A percentile compares a stretch with the other conserved stretches of the same genome.
phyloP scores from a whole-genome alignment of 169 alveolate species.

The Toxoplasma gondii region DNA sequence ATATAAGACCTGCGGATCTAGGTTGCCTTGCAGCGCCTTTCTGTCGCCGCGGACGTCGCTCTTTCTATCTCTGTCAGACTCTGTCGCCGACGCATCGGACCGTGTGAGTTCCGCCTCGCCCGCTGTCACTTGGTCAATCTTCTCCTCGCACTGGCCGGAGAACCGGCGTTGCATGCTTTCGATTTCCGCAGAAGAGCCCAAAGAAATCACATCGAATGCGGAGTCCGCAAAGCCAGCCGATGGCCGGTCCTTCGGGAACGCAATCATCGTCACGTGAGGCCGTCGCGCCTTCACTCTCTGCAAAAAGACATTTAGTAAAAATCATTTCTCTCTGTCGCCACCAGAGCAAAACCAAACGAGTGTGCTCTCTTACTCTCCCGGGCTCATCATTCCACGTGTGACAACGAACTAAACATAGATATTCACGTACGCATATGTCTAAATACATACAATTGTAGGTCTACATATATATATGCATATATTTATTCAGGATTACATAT shows the following conservation, averaged over 20 bases:
- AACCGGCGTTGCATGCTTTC: slow-evolving; percentile 24
- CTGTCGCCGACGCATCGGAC: neutral
- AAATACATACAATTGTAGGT: neutral
- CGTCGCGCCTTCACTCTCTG: slow-evolving; percentile 61
- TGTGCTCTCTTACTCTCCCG: neutral
- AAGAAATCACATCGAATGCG: slow-evolving; percentile 58
- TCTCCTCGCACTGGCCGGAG: neutral
- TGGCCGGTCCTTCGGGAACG: slow-evolving; percentile 69
- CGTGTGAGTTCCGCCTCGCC: neutral
- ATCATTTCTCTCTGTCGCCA: neutral
- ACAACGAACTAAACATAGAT: no score
- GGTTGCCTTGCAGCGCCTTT: slow-evolving; percentile 64
- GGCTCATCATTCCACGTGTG: neutral
- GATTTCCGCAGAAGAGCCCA: slow-evolving; percentile 19
- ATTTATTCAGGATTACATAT: neutral
- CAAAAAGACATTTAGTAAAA: neutral
- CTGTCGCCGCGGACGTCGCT: neutral
- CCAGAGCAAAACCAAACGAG: neutral
- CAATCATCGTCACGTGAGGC: slow-evolving; percentile 65
- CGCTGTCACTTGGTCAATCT: neutral
- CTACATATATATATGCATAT: neutral
- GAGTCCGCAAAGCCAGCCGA: slow-evolving; percentile 45
- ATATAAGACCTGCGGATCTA: slow-evolving; percentile 67
- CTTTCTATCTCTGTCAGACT: neutral
- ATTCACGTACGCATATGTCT: no score